These are phyloP conservation scores for Phytophthora pistaciae DNA, from an alignment of 352 stramenopile species.

Conservation along the genomic window DNA sequence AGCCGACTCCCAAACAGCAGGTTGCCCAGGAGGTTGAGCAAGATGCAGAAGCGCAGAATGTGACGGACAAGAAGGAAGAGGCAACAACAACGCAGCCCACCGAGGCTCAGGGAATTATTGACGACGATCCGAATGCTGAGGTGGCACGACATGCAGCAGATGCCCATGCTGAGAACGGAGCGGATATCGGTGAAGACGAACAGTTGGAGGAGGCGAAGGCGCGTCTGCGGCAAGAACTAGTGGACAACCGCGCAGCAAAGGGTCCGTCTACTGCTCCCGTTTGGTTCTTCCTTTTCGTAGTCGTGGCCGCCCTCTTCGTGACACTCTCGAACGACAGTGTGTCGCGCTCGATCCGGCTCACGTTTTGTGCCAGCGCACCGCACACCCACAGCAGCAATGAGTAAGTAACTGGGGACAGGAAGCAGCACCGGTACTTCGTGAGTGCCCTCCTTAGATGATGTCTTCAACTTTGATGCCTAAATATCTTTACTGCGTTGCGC, in stretches of 20 bases:
- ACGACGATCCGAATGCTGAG: conserved; percentile 46
- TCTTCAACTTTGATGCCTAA: conserved; percentile 14
- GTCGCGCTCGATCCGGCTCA: conserved; percentile 57
- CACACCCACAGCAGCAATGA: conserved; percentile 40
- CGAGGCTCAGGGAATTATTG: conserved; percentile 25
- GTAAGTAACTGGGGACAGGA: conserved; percentile 12
- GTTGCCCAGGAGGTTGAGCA: conserved; percentile 22
- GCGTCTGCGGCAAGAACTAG: conserved; percentile 58
- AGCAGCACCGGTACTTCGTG: not conserved
- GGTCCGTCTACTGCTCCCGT: conserved; percentile 45
- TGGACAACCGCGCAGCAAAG: conserved; percentile 36
- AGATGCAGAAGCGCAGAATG: conserved; percentile 13
- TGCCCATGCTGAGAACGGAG: conserved; percentile 51
- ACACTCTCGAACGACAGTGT: conserved; percentile 74
- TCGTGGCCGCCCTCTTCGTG: conserved; percentile 65
- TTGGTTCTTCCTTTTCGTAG: conserved; percentile 63
- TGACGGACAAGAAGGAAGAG: conserved; percentile 5
- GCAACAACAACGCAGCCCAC: conserved; percentile 13
- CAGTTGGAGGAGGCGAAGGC: conserved; percentile 39
- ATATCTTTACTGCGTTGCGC: conserved; percentile 18
- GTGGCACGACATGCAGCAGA: conserved; percentile 38
- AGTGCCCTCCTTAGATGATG: conserved; percentile 6
- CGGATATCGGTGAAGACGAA: conserved; percentile 46
- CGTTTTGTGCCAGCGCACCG: conserved; percentile 22
- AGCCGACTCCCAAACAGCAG: conserved; percentile 29